Evolutionary conservation across 2,329 filamentous ascomycete species (phyloP), one percentile per base, ranked within the genome.

Genomic region (Trichophyton schoenleinii): DNA sequence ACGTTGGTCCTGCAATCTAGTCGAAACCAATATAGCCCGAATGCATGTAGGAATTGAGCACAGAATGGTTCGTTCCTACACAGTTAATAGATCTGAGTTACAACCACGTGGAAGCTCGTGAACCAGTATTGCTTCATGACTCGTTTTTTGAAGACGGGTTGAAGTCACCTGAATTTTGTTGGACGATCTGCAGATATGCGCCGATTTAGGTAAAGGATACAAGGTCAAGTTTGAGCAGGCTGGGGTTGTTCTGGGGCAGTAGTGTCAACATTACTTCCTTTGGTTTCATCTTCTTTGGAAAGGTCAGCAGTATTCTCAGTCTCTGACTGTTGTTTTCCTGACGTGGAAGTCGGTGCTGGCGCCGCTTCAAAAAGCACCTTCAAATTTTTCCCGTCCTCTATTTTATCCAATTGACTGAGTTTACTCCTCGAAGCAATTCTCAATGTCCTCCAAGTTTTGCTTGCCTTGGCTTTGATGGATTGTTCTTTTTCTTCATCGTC

Each of bases 371-470:
- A 79, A 63, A 82, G 74, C 63, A 75, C 72, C 64, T 81, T 77
- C 63, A 85, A 71, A 65, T 89, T 88, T 70, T 87, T 88, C 46
- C 88, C 86, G 66, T 91, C 86, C 61, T 96, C 91, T 57, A 96
- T 88, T 72, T 87, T 89, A 73, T 97, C 91, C 72, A 97, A 94
- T 20, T 85, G 77, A 52, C 84, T 81, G 66, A 97, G 81, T 67
- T 87, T 87, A 61, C 80, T 84, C 65, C 84, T 84, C 61, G 87
- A 85, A 8, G 90, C 88, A 65, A 95, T 83, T 59, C 94, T 85
- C 64, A 99, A 77, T 3, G 90, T 89, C 67, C 91, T 84, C 94
- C 94, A 99, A 61, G 85, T 87, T 73, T 95, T 92, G 77, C 90
- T 96, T 20, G 87, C 84, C 72, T 95, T 95, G 61, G 85, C 81